These are phyloP conservation scores for Bothriochloa decipiens DNA, from an alignment of 176 grass and related monocot species.

Conservation along the genomic window DNA sequence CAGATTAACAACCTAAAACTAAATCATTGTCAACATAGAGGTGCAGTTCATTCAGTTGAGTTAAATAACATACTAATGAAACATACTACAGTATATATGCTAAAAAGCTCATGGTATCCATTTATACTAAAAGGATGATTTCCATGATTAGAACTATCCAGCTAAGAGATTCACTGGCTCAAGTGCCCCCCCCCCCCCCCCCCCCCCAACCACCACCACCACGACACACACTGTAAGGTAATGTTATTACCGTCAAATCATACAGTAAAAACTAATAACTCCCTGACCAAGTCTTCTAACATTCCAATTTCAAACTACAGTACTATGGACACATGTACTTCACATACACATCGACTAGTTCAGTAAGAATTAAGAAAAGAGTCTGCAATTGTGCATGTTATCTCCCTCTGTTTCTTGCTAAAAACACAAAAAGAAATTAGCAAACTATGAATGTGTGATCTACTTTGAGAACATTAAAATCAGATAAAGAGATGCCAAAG, in stretches of 20 bases:
- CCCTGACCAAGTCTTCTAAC: neutral
- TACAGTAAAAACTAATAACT: neutral
- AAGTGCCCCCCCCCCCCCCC: neutral
- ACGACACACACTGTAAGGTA: neutral
- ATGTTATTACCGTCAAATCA: neutral
- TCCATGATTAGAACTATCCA: neutral
- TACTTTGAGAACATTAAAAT: neutral
- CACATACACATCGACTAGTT: neutral
- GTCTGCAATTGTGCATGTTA: neutral
- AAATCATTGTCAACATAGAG: slow-evolving; percentile 44
- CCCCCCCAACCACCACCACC: too few species aligned
- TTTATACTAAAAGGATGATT: neutral
- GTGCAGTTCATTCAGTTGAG: slow-evolving; percentile 26
- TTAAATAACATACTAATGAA: slow-evolving; percentile 19
- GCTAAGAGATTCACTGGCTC: neutral
- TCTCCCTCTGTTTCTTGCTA: neutral
- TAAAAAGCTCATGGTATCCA: neutral
- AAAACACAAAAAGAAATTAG: neutral
- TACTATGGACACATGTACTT: neutral
- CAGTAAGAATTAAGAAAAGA: too few species aligned
- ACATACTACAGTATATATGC: slow-evolving; percentile 8
- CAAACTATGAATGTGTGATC: neutral
- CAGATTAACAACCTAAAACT: slow-evolving; percentile 49
- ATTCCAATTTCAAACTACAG: neutral
- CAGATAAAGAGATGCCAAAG: neutral